Percentiles rank a stretch among this genome's conserved stretches.
Conservation (phyloP, 2,329 filamentous ascomycete genomes). For the Zopfia rhizophila region DNA sequence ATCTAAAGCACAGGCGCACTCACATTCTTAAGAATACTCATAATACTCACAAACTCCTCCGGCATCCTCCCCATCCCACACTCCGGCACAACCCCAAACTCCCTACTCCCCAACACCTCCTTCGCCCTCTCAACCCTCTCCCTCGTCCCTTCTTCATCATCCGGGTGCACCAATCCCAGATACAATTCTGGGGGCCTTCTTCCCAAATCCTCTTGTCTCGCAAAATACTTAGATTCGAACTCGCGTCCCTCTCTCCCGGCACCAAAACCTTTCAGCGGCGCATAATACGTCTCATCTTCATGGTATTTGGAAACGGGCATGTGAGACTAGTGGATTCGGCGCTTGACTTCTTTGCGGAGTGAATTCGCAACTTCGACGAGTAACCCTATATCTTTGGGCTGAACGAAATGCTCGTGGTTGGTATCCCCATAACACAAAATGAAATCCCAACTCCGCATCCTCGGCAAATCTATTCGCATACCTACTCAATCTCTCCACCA, state of each 20-base stretch:
- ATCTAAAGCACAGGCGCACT: slow-evolving; percentile 5
- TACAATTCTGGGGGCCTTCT: slow-evolving; percentile 49
- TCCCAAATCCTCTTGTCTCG: no score
- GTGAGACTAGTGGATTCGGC: slow-evolving; percentile 55
- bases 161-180: slow-evolving; percentile 54
- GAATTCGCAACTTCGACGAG: slow-evolving; percentile 53
- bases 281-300: slow-evolving; percentile 51
- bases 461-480: slow-evolving; percentile 44
- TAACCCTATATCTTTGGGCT: slow-evolving; percentile 51
- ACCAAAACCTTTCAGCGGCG: slow-evolving; percentile 52
- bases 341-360: slow-evolving; percentile 36
- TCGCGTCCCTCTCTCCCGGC: no score
- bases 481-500: slow-evolving; percentile 45
- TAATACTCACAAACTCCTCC: slow-evolving; percentile 38
- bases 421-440: slow-evolving; percentile 63
- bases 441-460: slow-evolving; percentile 55
- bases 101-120: slow-evolving; percentile 28
- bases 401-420: slow-evolving; percentile 56
- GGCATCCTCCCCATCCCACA: slow-evolving; percentile 54
- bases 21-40: slow-evolving; percentile 25
- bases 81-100: slow-evolving; percentile 56
- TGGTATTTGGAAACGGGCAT: slow-evolving; percentile 56
- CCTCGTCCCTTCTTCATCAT: slow-evolving; percentile 52
- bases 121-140: slow-evolving; percentile 51
- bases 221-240: no score